Evolutionary conservation across 2,329 filamentous ascomycete genomes (phyloP), one percentile per base, ranked within the genome.

Genomic region (Daldinia sp.): DNA sequence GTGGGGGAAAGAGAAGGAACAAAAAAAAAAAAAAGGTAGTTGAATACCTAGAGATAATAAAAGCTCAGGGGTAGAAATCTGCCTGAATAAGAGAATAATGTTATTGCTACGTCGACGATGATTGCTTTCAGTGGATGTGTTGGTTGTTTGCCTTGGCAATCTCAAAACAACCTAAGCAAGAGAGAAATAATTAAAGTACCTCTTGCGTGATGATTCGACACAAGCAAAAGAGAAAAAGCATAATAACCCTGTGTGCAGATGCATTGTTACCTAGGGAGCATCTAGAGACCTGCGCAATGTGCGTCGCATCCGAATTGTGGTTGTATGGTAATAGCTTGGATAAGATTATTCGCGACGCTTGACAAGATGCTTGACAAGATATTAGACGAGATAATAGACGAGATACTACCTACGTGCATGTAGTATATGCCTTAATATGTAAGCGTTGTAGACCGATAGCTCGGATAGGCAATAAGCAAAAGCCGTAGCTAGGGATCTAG

Each of bases 1-100:
- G 64, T 66, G 64, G 64, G 53, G 64, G 47, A 53, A 23, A 45
- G 29, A 43, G 25, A 45, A 48, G 41, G 54, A n/a, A 53, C 21
- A 23, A 37, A 39, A 15, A 34, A 35, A 34, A 56, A 55, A 57
- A 19, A 43, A 29, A 47, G 32, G 17, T 25, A 35, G 23, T 25
- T 48, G 30, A 48, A 48, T 30, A 21, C 11, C 6, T 32, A 32
- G 29, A 32, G 29, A 30, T 30, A 34, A 63, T 60, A 62, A 21
- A 41, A 21, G 21, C 43, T 59, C 57, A 61, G 59, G 55, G 63
- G 63, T 47, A n/a, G 23, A 32, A 52, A 52, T 59, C 32, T 47
- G 45, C 51, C 45, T 56, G 45, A 59, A 63, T 48, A 30, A 48
- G 15, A 30, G 25, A 53, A 43, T 25, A 41, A 34, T 19, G 15